Base-by-base conservation (phyloP, 2,329 filamentous ascomycete species). In the Blumeria hordei region DNA sequence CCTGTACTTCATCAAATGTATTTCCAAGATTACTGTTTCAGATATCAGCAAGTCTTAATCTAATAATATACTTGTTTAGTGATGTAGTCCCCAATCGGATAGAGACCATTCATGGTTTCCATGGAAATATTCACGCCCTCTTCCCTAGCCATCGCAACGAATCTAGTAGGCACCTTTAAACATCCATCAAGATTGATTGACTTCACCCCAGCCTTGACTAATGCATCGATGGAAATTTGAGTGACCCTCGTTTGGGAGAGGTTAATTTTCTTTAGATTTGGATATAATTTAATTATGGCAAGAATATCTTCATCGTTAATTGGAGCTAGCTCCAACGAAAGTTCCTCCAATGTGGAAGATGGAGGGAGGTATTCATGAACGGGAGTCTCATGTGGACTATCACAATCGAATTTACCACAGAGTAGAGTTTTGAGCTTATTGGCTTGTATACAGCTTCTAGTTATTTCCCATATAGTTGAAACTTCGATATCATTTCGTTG, bases 171-270 rank as follows among this genome's bases (percentile, higher is more conserved):
- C 14, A 64, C 55, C 3, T 53, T 14, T 3, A 43, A 10, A 39
- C 66, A 67, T 21, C 61, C 56, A 34, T 60, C 59, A 1, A 66
- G 43, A 18, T 57, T 59, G 1, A 68, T 55, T 21, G 50, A 60
- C 16, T 59, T 57, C 9, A 67, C 50, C 6, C 64, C 64, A 33
- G 33, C 60, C 8, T 60, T 53, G 11, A 67, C 62, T 21, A 67
- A 60, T 5, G 59, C 44, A 54, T 63, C 66, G n/a, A 68, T 59
- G n/a, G 64, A 62, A 16, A 66, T 61, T 4, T 66, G 66, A 0
- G 66, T 67, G 47, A 67, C 58, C 18, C 59, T 58, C 0, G 65
- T 64, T 6, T 33, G 10, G 2, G 58, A 58, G 0, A 67, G 53
- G 55, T 63, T 58, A 9, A 68, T 54, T 34, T 39, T 61, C 33